Evolutionary conservation across 441 rosid species (phyloP), one percentile per base, ranked within the genome.

Genomic region (Mallotus japonicus): DNA sequence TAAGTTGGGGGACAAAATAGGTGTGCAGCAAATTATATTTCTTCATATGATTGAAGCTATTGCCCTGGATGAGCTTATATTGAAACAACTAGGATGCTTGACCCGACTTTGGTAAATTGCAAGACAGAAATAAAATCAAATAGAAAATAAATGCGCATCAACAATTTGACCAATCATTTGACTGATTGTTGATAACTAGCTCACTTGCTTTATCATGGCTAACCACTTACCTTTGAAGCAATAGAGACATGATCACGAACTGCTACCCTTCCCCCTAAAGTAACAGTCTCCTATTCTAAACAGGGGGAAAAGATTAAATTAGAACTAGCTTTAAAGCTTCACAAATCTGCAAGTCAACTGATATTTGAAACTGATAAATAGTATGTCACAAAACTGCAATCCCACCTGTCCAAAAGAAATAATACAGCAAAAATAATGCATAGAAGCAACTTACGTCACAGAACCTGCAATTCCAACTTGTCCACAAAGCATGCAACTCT

Each of bases 401-500:
- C 14, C 51, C 14, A 47, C 14, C 6, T 8, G 10, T 50, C 62
- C 24, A 63, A 37, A 50, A 8, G 63, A 56, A 61, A 34, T 34
- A 71, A 66, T 44, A 62, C 2, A 15, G 14, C 9, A 42, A 28
- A 69, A 57, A 42, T 42, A 16, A 12, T 8, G 51, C 22, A 60
- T 32, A 50, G 51, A 59, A 68, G 80, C 49, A 64, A 72, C 89
- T 71, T 87, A 91, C 92, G 81, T 88, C 59, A 75, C 95, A 24
- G 95, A 91, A 72, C 93, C 97, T 65, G 91, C 97, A 72, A 93
- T 84, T 61, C 93, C 93, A 57, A 82, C 92, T 85, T 91, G 93
- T 62, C 97, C 91, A 81, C 95, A 91, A 2, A 93, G 88, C 84
- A 91, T 79, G 86, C 97, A 91, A 75, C 81, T 81, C 55, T 81